Percentiles rank a stretch among this genome's conserved stretches.
Evolutionary conservation across 2,329 filamentous ascomycete species (phyloP).

Genomic region (Beauveria australis): DNA sequence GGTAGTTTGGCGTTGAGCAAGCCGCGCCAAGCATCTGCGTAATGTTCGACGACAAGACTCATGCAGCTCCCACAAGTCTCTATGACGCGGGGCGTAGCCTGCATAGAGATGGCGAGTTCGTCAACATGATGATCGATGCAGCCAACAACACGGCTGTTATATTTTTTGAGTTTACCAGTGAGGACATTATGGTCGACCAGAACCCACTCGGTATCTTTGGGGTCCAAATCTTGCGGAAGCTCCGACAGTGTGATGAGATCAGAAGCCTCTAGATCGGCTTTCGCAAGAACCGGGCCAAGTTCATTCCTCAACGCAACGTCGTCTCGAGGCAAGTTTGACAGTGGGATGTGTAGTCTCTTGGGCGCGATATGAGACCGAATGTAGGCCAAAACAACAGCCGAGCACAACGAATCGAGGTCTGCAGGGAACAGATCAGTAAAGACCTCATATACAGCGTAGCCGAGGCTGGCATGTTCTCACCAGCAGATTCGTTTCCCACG

Average conservation of each 20-base stretch:
- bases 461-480: slow-evolving; percentile 26
- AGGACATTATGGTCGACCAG: slow-evolving; percentile 75
- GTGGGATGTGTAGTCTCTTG: slow-evolving; percentile 56
- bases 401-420: slow-evolving; percentile 78
- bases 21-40: slow-evolving; percentile 48
- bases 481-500: slow-evolving; percentile 60
- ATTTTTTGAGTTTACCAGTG: slow-evolving; percentile 51
- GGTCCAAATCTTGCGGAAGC: slow-evolving; percentile 35
- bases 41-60: slow-evolving; percentile 58
- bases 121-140: slow-evolving; percentile 77
- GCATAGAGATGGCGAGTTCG: slow-evolving; percentile 44
- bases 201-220: slow-evolving; percentile 57
- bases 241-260: slow-evolving; percentile 57
- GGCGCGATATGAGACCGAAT: slow-evolving; percentile 53
- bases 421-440: not conserved
- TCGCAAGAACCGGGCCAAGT: slow-evolving; percentile 54
- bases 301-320: slow-evolving; percentile 69
- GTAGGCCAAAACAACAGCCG: slow-evolving; percentile 66
- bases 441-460: not conserved
- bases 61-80: slow-evolving; percentile 64
- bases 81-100: slow-evolving; percentile 51
- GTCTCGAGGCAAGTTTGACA: slow-evolving; percentile 60
- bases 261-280: slow-evolving; percentile 47
- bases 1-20: slow-evolving; percentile 18
- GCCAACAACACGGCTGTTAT: slow-evolving; percentile 46